Evolutionary conservation across 768 basidiomycete genomes (phyloP), one percentile per base, ranked within the genome.

Genomic region (Calocybe cyanea): DNA sequence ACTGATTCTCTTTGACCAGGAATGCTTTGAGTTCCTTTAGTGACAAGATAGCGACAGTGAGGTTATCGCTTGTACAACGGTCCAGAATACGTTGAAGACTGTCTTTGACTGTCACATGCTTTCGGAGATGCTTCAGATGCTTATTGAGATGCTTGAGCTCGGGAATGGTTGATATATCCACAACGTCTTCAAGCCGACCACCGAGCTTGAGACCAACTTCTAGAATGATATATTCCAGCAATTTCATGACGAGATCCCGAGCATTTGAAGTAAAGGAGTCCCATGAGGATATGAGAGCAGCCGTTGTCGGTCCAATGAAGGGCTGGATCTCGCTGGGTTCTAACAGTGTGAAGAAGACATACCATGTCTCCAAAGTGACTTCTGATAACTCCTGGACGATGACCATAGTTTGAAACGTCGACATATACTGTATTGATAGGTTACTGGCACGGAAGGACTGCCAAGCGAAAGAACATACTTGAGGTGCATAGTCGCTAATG

Each of bases 361-460:
- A 63, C 92, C 93, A 98, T 31, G 82, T 87, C 24, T 78, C 69
- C 2, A 99, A 69, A 0, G 92, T 87, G 6, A 82, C 83, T 47
- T 87, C 80, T 0, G 88, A 78, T 6, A 99, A 72, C 49, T 86
- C 85, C 0, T 77, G 76, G 9, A 90, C 73, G 25, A 71, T 64
- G n/a, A 96, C 74, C 68, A 86, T 88, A 5, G 88, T 92, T 66
- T 98, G 95, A 31, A 99, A 77, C 14, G 87, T 92, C 0, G 95
- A 92, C 88, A 98, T 92, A 54, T 97, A 85, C 95, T 99, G 54
- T 45, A 35, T 41, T 35, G 32, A 4, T 3, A 44, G 14, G 14
- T 41, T 8, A 53, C 55, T 1, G 54, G 48, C 21, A 49, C 34
- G 28, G 11, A 11, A 30, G 15, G 23, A 2, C 24, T 35, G 43